A percentile compares a stretch with the other conserved stretches of the same genome.
Conservation (phyloP, 2,329 filamentous ascomycete species). For the Aureobasidium mangrovei region DNA sequence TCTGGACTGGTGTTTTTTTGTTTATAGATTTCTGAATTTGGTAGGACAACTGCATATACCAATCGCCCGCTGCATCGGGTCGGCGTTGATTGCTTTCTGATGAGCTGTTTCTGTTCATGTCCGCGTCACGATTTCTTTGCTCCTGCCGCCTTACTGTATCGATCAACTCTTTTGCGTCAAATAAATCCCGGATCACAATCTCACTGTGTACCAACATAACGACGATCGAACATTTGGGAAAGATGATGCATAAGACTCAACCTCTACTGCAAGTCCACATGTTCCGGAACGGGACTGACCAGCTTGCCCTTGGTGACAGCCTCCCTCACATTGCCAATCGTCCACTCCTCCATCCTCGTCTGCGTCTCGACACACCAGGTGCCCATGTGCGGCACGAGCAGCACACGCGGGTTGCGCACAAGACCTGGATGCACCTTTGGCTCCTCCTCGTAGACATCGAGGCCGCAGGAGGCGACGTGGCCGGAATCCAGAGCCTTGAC, state of each 20-base stretch:
- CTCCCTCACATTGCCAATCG: constrained; percentile 58
- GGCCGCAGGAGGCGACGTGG: constrained; percentile 59
- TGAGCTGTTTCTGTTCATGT: no score
- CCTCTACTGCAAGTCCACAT: constrained; percentile 31
- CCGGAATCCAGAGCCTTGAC: constrained; percentile 63
- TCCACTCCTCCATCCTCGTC: constrained; percentile 62
- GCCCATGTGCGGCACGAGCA: constrained; percentile 78
- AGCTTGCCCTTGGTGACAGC: constrained; percentile 55
- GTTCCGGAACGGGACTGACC: constrained; percentile 64
- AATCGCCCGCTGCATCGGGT: background rate
- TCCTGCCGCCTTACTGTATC: no score
- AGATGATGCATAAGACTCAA: no score
- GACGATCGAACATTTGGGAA: no score
- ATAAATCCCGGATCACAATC: no score
- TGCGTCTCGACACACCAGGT: constrained; percentile 66
- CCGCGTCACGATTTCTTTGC: no score
- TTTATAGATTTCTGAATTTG: background rate
- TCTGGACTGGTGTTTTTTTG: background rate
- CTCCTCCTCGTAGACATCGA: constrained; percentile 80
- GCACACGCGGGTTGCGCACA: constrained; percentile 58
- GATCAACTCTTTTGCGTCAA: no score
- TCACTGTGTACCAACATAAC: no score
- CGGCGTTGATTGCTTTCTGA: background rate
- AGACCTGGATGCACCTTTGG: constrained; percentile 67
- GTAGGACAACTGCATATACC: background rate